A percentile compares a stretch with the other conserved stretches of the same genome.
Conservation (phyloP, 73 alveolate species). For the Stentor coeruleus region DNA sequence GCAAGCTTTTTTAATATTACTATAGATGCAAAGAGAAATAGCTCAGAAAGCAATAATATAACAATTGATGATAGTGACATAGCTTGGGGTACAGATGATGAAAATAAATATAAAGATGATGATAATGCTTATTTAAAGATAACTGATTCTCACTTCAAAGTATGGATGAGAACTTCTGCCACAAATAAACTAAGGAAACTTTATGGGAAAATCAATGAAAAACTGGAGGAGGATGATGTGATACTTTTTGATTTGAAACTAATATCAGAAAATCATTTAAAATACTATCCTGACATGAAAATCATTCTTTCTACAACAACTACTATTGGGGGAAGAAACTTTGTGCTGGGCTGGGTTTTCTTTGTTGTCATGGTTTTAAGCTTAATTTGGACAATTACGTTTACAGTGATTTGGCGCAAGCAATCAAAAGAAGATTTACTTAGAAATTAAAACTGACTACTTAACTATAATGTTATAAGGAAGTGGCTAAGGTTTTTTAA, state of each 20-base stretch:
- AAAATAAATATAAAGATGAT: slow-evolving; percentile 1
- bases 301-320: background rate
- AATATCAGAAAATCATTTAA: background rate
- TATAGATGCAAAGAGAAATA: background rate
- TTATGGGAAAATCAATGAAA: slow-evolving; percentile 11
- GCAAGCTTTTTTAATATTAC: background rate
- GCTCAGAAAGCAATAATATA: background rate
- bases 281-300: too few relatives aligned
- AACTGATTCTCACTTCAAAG: background rate
- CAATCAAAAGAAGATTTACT: too few relatives aligned
- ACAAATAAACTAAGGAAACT: background rate
- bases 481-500: too few relatives aligned
- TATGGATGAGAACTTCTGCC: slow-evolving; percentile 20
- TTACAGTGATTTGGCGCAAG: background rate
- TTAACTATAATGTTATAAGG: too few relatives aligned
- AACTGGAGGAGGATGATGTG: background rate
- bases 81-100: slow-evolving; percentile 5
- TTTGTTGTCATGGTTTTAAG: background rate
- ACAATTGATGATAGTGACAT: background rate
- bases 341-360: background rate
- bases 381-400: background rate
- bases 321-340: background rate
- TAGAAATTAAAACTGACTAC: too few relatives aligned
- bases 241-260: background rate
- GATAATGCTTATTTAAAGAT: background rate